Conservation (phyloP, 2,329 filamentous ascomycete species). For the Pyrenophora graminea region DNA sequence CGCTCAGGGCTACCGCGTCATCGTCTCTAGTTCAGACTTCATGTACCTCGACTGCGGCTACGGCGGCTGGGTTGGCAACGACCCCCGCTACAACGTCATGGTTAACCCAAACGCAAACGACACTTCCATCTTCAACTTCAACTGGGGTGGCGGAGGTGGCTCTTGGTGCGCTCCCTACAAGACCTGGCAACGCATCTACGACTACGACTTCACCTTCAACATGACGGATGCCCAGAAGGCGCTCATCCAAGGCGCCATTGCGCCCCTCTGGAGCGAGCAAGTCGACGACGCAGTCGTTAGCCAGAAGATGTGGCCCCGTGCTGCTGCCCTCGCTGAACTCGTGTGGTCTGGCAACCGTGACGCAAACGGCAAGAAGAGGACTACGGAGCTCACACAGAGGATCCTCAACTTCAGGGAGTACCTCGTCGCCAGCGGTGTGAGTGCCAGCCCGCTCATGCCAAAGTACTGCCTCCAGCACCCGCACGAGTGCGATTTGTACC, state of each 20-base stretch:
- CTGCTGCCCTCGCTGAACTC: conserved; percentile 60
- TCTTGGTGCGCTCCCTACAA: conserved; percentile 65
- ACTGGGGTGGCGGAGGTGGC: conserved; percentile 59
- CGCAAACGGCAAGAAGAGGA: conserved; percentile 55
- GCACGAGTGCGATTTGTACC: conserved; percentile 61
- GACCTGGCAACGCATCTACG: conserved; percentile 64
- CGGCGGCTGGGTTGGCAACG: conserved; percentile 60
- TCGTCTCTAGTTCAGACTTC: conserved; percentile 61
- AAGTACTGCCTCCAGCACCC: conserved; percentile 64
- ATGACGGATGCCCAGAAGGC: conserved; percentile 53
- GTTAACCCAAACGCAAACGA: conserved; percentile 53
- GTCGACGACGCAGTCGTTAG: conserved; percentile 59
- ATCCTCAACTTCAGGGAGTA: conserved; percentile 65
- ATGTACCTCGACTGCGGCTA: conserved; percentile 62
- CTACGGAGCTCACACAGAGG: conserved; percentile 59
- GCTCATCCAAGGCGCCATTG: conserved; percentile 58
- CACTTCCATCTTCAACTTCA: conserved; percentile 54
- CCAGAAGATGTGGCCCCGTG: conserved; percentile 60
- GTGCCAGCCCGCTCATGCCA: conserved; percentile 57
- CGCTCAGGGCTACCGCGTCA: conserved; percentile 56
- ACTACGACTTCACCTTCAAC: conserved; percentile 60
- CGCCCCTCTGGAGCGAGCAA: conserved; percentile 60
- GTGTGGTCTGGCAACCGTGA: conserved; percentile 62
- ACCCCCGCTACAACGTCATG: conserved; percentile 60
- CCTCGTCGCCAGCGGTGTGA: conserved; percentile 59